Base-by-base conservation (phyloP, 2,329 filamentous ascomycete genomes). In the Leptodontidium sp. region DNA sequence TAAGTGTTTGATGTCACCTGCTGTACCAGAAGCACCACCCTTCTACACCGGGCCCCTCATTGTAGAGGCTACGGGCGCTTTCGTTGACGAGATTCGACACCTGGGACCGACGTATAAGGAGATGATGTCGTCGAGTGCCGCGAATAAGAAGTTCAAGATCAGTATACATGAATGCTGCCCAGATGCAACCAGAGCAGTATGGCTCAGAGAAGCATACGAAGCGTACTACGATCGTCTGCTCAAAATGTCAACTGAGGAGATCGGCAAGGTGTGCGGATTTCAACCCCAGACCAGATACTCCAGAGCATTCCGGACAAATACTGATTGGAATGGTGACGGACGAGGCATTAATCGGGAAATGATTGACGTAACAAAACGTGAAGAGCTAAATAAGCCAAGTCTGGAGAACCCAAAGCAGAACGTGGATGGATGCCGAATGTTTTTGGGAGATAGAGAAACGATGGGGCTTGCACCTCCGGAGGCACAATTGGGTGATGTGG, bases 81-180 rank as follows among this genome's bases (percentile, higher is more conserved):
- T 15, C n/a, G 29, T 24, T 7, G 55, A 57, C 4, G 24, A 29
- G 12, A 66, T 66, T 24, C 38, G 50, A 24, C 26, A 66, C 15
- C 4, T 66, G n/a, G 64, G 64, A 24, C 64, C 57, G 2, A 66
- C 55, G 9, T 61, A 61, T 45, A 32, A 52, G 6, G 64, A 66
- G 4, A 58, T 66, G 45, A 35, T 50, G 11, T 58, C 43, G 38
- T 61, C 55, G 5, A 61, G 40, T 21, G 45, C 17, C 47, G 64
- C 55, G 12, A 26, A 66, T 45, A 66, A 53, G 38, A 21, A 7
- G 6, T 66, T 47, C 15, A 59, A 26, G 12, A 43, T 53, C 32
- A 40, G 43, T 12, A 40, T n/a, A 7, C 55, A 61, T 38, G 40
- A 47, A n/a, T 47, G 45, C 45, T n/a, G 8, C n/a, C 35, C 58